Percentiles rank a stretch among this genome's conserved stretches.
phyloP scores from a whole-genome alignment of 192 early-diverging fungal genomes.

The Dispira simplex region DNA sequence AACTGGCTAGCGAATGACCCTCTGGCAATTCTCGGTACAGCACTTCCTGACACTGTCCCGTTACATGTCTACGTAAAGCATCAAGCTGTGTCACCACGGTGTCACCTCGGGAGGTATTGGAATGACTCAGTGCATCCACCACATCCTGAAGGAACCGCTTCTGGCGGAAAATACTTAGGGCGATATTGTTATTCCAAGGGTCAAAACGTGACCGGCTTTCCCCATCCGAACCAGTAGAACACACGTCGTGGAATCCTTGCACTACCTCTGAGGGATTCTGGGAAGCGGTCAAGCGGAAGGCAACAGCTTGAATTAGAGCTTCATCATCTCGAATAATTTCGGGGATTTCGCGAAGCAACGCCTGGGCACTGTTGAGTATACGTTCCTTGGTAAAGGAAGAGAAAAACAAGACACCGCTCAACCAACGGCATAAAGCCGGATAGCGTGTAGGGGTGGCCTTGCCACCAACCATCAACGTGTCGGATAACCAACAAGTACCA shows the following conservation, averaged over 20 bases:
- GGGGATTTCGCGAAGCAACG: slow-evolving; percentile 42
- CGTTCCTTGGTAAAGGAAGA: slow-evolving; percentile 52
- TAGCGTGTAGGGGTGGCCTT: slow-evolving; percentile 20
- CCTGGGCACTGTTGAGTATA: slow-evolving; percentile 49
- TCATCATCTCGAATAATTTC: slow-evolving; percentile 52
- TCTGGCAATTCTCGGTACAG: too few species aligned
- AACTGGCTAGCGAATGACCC: too few species aligned
- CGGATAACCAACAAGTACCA: slow-evolving; percentile 31
- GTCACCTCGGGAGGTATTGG: slow-evolving; percentile 5
- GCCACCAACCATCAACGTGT: slow-evolving; percentile 37
- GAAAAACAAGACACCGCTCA: slow-evolving; percentile 41
- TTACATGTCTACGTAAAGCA: not conserved
- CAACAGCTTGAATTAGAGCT: slow-evolving; percentile 30
- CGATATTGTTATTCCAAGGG: slow-evolving; percentile 34
- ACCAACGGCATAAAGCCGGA: slow-evolving; percentile 23
- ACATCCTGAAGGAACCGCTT: slow-evolving; percentile 40
- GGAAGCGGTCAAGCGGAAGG: slow-evolving; percentile 22
- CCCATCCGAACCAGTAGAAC: too few species aligned
- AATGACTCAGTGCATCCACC: slow-evolving; percentile 17
- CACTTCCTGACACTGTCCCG: not conserved
- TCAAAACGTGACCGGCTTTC: slow-evolving; percentile 4
- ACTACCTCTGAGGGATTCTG: slow-evolving; percentile 16
- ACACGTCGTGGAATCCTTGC: not conserved
- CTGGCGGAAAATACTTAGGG: slow-evolving; percentile 51
- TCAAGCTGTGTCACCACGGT: not conserved